Evolutionary conservation across 169 alveolate species (phyloP).

Genomic region (Plasmodium gonderi): DNA sequence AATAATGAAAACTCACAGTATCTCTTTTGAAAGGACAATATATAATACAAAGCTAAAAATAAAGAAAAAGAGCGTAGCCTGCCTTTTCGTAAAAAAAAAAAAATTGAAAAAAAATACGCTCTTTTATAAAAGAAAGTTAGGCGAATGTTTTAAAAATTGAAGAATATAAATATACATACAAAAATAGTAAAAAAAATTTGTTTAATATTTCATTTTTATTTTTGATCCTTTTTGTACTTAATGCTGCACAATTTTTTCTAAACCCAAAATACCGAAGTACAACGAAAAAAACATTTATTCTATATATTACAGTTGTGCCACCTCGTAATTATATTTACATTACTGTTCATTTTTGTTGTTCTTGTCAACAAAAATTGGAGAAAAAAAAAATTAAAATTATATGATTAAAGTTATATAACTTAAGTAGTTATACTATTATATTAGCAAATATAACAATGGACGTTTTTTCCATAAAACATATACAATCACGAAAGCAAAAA

Average conservation of each 20-base stretch:
- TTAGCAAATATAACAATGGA: no score
- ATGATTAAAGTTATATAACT: no score
- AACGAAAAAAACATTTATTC: no score
- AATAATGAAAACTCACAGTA: background rate
- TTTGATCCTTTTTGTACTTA: background rate
- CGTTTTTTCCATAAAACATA: no score
- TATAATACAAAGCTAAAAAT: background rate
- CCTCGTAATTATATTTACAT: no score
- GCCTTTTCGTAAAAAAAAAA: background rate
- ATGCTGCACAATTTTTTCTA: background rate
- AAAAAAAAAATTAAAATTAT: background rate
- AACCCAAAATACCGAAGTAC: background rate
- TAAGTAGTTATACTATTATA: no score
- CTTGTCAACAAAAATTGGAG: background rate
- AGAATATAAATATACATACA: constrained; percentile 1
- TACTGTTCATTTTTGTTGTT: no score
- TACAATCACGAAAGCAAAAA: no score
- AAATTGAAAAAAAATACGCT: background rate
- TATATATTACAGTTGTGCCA: no score
- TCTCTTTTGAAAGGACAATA: background rate
- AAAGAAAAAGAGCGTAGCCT: background rate
- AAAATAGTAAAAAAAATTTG: background rate
- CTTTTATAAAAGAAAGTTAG: no score
- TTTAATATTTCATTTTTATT: no score
- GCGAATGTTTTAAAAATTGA: background rate